phyloP scores from a whole-genome alignment of 192 early-diverging fungal genomes.

The Entomortierella parvispora region DNA sequence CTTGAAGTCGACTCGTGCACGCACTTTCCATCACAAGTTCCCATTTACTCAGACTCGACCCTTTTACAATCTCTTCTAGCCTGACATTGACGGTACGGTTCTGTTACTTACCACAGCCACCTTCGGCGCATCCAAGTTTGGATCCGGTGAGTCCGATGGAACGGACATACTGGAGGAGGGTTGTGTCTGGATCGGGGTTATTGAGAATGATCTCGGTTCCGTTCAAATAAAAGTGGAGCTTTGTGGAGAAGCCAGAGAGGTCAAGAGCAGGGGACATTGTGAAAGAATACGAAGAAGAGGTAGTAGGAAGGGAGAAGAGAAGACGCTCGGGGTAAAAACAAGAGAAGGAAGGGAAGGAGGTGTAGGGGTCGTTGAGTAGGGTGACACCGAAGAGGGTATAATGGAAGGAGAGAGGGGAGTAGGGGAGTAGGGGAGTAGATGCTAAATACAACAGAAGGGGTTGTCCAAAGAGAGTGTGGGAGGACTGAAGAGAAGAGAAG shows the following conservation, averaged over 20 bases:
- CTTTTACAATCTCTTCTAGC: no score
- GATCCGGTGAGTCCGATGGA: slow-evolving; percentile 71
- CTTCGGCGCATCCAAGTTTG: slow-evolving; percentile 86
- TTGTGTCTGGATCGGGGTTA: slow-evolving; percentile 70
- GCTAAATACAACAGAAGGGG: neutral
- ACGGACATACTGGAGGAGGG: slow-evolving; percentile 75
- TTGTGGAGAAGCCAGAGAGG: slow-evolving; percentile 42
- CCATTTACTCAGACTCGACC: no score
- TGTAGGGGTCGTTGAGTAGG: no score
- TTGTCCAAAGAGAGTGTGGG: neutral
- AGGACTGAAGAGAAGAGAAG: neutral
- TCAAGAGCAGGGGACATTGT: slow-evolving; percentile 28
- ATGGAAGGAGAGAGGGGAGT: neutral
- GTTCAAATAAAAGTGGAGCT: slow-evolving; percentile 72
- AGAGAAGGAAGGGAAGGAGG: neutral
- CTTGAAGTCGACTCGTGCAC: no score
- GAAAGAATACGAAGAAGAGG: neutral
- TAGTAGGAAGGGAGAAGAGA: neutral
- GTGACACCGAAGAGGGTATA: neutral
- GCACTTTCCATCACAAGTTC: no score
- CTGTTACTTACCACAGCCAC: slow-evolving; percentile 75
- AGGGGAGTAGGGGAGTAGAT: neutral
- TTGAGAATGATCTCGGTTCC: slow-evolving; percentile 61
- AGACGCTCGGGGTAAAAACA: neutral
- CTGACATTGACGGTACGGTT: no score